A percentile compares a stretch with the other conserved stretches of the same genome.
phyloP scores from a whole-genome alignment of 2,329 filamentous ascomycete species.

The Sphaerulina vaccinii region DNA sequence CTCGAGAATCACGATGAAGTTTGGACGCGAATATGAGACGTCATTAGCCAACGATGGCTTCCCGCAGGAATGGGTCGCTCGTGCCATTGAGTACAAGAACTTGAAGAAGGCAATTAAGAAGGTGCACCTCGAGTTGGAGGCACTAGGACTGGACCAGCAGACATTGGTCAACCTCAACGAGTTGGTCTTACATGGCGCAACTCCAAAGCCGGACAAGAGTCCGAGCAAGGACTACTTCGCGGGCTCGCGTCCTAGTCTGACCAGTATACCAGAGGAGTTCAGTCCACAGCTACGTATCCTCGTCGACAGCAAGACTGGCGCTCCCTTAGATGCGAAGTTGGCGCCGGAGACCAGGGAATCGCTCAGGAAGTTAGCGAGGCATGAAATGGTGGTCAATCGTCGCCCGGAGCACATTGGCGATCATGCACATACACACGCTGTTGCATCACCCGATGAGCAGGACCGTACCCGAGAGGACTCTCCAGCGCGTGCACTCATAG shows the following conservation, averaged over 20 bases:
- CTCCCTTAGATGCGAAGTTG: conserved; percentile 66
- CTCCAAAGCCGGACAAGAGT: not conserved
- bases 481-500: not conserved
- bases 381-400: conserved; percentile 44
- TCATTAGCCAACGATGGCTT: conserved; percentile 70
- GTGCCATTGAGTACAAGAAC: conserved; percentile 78
- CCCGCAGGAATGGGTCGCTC: conserved; percentile 67
- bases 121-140: conserved; percentile 68
- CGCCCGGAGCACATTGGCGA: conserved; percentile 29
- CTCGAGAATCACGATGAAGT: conserved; percentile 65
- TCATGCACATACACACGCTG: conserved; percentile 14
- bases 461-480: conserved; percentile 7
- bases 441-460: conserved; percentile 1
- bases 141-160: conserved; percentile 68
- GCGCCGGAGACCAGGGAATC: conserved; percentile 64
- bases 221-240: conserved; percentile 26
- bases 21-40: conserved; percentile 74
- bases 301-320: conserved; percentile 64
- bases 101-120: conserved; percentile 88
- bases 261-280: conserved; percentile 44
- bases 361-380: conserved; percentile 59
- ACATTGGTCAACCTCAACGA: conserved; percentile 66
- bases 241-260: conserved; percentile 25
- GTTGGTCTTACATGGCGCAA: conserved; percentile 33
- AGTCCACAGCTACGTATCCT: conserved; percentile 69